Evolutionary conservation across 176 grass and related monocot species (phyloP).

Genomic region (Leersia perrieri): DNA sequence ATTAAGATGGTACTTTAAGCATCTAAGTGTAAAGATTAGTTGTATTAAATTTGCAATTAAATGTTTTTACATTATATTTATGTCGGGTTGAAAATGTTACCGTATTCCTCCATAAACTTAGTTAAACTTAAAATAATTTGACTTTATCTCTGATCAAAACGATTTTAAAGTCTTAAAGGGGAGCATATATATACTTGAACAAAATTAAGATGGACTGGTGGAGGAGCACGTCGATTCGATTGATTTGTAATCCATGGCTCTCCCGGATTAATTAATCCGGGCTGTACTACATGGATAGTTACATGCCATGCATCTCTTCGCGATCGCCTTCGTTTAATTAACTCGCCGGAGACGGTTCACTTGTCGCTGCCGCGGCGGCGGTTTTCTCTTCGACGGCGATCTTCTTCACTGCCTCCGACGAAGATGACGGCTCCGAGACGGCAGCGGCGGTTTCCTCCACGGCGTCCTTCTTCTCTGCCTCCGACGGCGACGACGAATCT

Average conservation of each 20-base stretch:
- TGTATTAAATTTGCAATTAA: no score
- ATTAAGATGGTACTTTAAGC: no score
- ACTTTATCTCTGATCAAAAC: no score
- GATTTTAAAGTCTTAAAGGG: no score
- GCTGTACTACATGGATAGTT: not conserved
- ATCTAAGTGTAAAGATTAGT: no score
- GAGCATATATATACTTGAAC: not conserved
- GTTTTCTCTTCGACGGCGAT: not conserved
- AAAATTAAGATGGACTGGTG: no score
- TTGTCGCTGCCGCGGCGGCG: not conserved
- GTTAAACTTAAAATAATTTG: no score
- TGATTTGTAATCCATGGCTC: not conserved
- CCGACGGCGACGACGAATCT: not conserved
- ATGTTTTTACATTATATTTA: no score
- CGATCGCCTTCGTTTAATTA: not conserved
- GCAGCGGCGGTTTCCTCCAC: not conserved
- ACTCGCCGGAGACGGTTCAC: not conserved
- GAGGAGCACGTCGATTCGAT: not conserved
- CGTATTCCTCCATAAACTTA: no score
- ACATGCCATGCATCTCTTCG: not conserved
- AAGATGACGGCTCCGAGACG: not conserved
- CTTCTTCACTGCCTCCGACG: not conserved
- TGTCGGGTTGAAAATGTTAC: no score
- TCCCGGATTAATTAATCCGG: not conserved
- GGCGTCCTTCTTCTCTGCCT: not conserved